Base-by-base conservation (phyloP, 352 stramenopile genomes). In the Aphanomyces astaci region DNA sequence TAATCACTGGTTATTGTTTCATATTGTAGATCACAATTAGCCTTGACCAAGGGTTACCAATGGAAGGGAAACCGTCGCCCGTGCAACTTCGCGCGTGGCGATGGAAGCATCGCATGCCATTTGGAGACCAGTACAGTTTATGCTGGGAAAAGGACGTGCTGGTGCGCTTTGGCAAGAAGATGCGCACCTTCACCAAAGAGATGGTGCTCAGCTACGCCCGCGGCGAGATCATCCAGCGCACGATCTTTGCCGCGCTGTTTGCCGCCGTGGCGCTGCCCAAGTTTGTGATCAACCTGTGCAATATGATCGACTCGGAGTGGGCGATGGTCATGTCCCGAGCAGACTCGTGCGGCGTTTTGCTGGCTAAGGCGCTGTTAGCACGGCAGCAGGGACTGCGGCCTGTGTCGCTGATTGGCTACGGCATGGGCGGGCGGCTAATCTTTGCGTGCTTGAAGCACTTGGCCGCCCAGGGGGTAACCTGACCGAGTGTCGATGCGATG, bases 371-470 rank as follows among this genome's bases (percentile, higher is more conserved):
- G n/a, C 64, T 94, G 19, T 74, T 78, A 0, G 75, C 79, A 24
- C 80, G 80, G 22, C 82, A 94, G 52, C 84, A 92, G 52, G 82
- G 82, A 9, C 63, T 94, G 5, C 84, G 87, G 27, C 91, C 91
- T 0, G 90, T 97, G 31, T 96, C 87, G 0, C 75, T 97, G 22
- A 67, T 97, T 28, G 91, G 89, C 0, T 96, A 96, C 51, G 87
- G 85, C 17, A 94, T 97, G 78, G 91, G 91, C 32, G 91, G 88
- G 3, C 74, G 91, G 5, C 46, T 97, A 11, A 92, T 97, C 45
- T 95, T 96, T 40, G 81, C 87, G 24, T 97, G 90, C 49, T 71
- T 97, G 25, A 93, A 96, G 66, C 78, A 92, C 59, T 73, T 97
- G 39, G 80, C 85, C 3, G 84, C 90, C 64, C 76, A 70, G 25